Evolutionary conservation across 73 alveolate species (phyloP), one percentile per base, ranked within the genome.

Genomic region (Paramecium bursaria): DNA sequence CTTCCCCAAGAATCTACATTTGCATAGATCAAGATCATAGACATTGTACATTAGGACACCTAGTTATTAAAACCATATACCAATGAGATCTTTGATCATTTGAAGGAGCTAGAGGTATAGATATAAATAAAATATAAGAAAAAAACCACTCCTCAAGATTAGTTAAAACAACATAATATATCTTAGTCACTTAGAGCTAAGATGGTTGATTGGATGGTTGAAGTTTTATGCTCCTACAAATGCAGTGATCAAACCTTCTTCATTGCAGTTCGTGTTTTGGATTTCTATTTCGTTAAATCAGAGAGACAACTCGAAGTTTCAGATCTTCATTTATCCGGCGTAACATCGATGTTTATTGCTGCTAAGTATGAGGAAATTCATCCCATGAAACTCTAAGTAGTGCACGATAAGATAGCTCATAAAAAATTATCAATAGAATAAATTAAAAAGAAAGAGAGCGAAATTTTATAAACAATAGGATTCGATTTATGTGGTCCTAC

Each of bases 131-230:
- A 26, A 0, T 1, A 11, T 2, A 25, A 57, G 76, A 57, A 29
- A 26, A 27, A 48, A 11, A 27, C 77, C 7, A 61, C 74, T 19
- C 88, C 88, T 21, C 27, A 4, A 31, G 50, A 75, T 19, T 75
- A 47, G 6, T 25, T 75, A 4, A 30, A 75, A 50, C 44, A 74
- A 9, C 99, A 95, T 75, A 47, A 73, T 5, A 88, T 95, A 6
- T 73, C 92, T 17, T 82, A 86, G 14, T 57, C 74, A 9, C 79
- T 88, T 31, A 85, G 99, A 90, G 91, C 97, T 3, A 94, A 92
- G 77, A 94, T 96, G 98, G 92, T 94, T 14, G 97, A 96, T 89
- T 96, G 99, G 98, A 92, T 96, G 98, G 86, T 94, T 7, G 99
- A 96, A 93, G 96, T 95, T 13, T 86, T 92, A 50, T 55, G 91